phyloP scores from a whole-genome alignment of 2,329 filamentous ascomycete species.

The Atkinsonella texensis region DNA sequence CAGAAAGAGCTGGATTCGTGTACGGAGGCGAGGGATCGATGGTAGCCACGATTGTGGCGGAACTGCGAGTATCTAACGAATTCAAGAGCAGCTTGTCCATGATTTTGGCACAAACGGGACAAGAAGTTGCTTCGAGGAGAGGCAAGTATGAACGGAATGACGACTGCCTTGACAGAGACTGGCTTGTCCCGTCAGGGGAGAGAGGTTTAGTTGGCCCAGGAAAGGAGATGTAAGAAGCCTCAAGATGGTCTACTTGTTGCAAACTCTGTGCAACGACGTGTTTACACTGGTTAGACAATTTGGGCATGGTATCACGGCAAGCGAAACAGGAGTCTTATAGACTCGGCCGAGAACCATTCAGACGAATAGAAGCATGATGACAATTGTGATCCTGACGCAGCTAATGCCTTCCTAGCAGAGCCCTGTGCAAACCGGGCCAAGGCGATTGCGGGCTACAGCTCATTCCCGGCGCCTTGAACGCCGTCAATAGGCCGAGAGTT shows the following conservation, averaged over 20 bases:
- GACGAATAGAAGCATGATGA: neutral
- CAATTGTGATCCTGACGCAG: neutral
- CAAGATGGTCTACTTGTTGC: neutral
- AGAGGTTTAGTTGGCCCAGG: neutral
- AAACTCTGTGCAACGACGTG: neutral
- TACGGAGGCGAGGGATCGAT: slow-evolving; percentile 9
- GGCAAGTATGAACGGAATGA: neutral
- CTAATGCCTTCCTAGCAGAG: neutral
- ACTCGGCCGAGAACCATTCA: neutral
- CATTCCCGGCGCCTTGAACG: neutral
- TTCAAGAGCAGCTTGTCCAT: slow-evolving; percentile 1
- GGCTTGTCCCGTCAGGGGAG: neutral
- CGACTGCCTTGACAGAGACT: neutral
- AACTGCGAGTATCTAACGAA: neutral
- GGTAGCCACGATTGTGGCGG: slow-evolving; percentile 2
- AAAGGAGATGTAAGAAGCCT: neutral
- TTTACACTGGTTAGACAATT: slow-evolving; percentile 1
- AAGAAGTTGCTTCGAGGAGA: neutral
- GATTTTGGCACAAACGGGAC: neutral
- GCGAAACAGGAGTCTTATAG: slow-evolving; percentile 3
- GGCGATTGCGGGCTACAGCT: neutral
- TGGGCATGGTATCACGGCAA: slow-evolving; percentile 1
- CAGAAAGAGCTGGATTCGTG: slow-evolving; percentile 20
- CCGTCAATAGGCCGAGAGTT: neutral
- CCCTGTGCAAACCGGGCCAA: neutral